Base-by-base conservation (phyloP, 768 basidiomycete genomes). In the Pulveroboletus sp. region DNA sequence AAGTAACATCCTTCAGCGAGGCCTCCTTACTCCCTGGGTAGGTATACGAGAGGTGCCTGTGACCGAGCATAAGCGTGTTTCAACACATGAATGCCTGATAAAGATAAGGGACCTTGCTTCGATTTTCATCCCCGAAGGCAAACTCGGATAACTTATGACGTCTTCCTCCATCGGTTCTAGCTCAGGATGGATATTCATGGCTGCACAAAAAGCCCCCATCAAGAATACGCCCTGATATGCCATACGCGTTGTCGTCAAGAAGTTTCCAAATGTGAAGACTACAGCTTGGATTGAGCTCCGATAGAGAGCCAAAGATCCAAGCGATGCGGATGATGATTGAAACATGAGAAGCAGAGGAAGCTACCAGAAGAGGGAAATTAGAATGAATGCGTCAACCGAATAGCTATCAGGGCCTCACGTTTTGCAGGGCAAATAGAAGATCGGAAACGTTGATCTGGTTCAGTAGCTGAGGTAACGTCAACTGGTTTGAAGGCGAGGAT, bases 181-280 rank as follows among this genome's bases (percentile, higher is more conserved):
- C 55, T 76, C 76, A 23, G 86, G 86, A 55, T 80, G 78, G 53
- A 91, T 68, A 55, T 78, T 76, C 73, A 82, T 83, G 41, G 86
- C 84, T 38, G 88, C 88, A 59, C 80, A 83, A 62, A 91, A 93
- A 7, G 91, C 89, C 41, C 85, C 86, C 82, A 93, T 85, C 51
- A 90, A 73, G 70, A 94, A 93, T 43, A 93, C 77, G 27, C 82
- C 81, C 65, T 94, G 90, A 59, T 86, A 91, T n/a, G 82, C 81
- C 82, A 85, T 83, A 49, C 79, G 80, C 22, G 76, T 63, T 5
- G 83, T 86, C 35, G 80, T 78, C 26, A 83, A 62, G 53, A 92
- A 63, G 58, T 79, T 80, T 44, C 81, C 73, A 49, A 80, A 74
- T 11, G 87, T 81, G 60, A 78, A 78, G 11, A 91, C 73, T 36